Evolutionary conservation across 306 rosid genomes (phyloP).

Genomic region (Neltuma alba): DNA sequence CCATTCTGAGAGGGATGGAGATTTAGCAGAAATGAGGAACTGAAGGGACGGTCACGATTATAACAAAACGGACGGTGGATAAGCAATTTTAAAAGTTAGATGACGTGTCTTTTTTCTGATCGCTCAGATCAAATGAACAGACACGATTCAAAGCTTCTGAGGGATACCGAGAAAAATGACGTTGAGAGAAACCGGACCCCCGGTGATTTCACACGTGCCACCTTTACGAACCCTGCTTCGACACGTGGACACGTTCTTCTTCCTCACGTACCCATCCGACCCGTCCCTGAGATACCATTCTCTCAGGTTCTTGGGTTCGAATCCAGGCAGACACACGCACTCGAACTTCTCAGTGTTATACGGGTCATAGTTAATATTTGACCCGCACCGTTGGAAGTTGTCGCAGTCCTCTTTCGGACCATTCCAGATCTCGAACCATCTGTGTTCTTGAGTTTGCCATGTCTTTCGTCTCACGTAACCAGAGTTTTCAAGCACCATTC

Average conservation of each 20-base stretch:
- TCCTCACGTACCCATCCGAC: constrained; percentile 68
- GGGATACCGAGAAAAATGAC: no score
- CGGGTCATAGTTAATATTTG: constrained; percentile 48
- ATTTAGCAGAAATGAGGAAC: no score
- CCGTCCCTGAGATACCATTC: constrained; percentile 65
- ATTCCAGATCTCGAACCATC: constrained; percentile 28
- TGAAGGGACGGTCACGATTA: no score
- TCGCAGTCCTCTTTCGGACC: constrained; percentile 55
- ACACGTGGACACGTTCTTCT: constrained; percentile 58
- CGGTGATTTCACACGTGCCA: constrained; percentile 58
- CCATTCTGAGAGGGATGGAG: no score
- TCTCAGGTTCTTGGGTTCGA: constrained; percentile 35
- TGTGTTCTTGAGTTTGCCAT: not conserved
- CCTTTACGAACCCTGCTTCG: constrained; percentile 58
- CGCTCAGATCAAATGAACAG: no score
- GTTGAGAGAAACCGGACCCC: no score
- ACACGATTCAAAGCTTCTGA: no score
- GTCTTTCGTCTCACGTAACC: constrained; percentile 7
- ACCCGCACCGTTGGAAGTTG: constrained; percentile 38
- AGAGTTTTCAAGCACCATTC: not conserved
- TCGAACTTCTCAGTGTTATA: constrained; percentile 34
- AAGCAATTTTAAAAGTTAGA: no score
- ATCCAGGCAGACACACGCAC: constrained; percentile 51
- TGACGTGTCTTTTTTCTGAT: no score
- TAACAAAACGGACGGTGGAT: no score